Conservation (phyloP, 805 yeast species). For the Zygoascus biomembranicola region DNA sequence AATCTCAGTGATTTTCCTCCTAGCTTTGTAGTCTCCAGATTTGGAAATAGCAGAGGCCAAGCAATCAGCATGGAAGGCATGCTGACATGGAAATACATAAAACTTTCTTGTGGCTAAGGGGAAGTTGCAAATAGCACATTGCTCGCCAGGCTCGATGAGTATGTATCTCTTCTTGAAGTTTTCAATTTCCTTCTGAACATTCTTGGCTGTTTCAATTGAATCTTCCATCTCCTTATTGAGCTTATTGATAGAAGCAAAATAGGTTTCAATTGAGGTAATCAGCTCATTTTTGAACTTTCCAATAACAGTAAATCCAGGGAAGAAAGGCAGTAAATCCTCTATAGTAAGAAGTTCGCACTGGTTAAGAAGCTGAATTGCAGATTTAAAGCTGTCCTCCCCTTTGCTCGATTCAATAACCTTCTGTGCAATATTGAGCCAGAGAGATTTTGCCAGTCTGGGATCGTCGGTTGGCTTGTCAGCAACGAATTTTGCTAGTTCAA, state of each 20-base stretch:
- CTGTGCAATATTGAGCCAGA: constrained; percentile 65
- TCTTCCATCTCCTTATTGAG: constrained; percentile 69
- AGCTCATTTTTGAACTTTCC: constrained; percentile 80
- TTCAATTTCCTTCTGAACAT: constrained; percentile 52
- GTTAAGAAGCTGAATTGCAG: constrained; percentile 24
- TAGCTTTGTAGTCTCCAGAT: constrained; percentile 59
- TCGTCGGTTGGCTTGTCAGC: constrained; percentile 50
- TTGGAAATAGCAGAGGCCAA: constrained; percentile 50
- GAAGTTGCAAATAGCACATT: constrained; percentile 65
- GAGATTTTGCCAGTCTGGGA: constrained; percentile 48
- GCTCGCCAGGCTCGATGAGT: constrained; percentile 72
- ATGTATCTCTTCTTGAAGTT: constrained; percentile 45
- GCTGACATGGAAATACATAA: constrained; percentile 81
- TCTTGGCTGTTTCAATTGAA: constrained; percentile 51
- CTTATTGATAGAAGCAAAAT: constrained; percentile 56
- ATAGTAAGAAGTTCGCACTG: constrained; percentile 39
- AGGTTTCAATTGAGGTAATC: constrained; percentile 65
- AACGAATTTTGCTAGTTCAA: constrained; percentile 48
- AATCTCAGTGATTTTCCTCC: constrained; percentile 50
- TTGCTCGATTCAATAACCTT: constrained; percentile 31
- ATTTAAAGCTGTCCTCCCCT: constrained; percentile 22
- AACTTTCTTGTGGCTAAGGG: constrained; percentile 67
- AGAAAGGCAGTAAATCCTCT: constrained; percentile 73
- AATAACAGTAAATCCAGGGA: constrained; percentile 76
- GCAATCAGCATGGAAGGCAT: constrained; percentile 85